Conservation (phyloP, 805 yeast genomes). For the Hanseniaspora clermontiae region DNA sequence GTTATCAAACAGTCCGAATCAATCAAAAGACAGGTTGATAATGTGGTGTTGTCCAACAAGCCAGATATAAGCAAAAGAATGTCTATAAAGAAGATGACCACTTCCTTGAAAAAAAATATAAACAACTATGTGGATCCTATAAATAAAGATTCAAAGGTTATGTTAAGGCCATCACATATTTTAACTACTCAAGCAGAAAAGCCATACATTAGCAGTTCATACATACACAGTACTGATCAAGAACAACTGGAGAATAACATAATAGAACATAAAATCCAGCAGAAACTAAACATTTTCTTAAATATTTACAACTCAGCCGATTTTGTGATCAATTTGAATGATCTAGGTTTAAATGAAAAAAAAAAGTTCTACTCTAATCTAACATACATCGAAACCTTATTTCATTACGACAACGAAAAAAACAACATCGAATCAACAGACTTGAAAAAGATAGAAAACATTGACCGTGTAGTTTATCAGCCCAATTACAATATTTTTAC, state of each 20-base stretch:
- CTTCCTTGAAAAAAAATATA: neutral
- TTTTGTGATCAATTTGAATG: conserved; percentile 16
- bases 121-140: neutral
- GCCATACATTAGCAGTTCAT: neutral
- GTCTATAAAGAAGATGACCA: neutral
- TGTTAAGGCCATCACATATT: neutral
- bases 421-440: neutral
- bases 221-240: neutral
- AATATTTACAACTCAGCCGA: conserved; percentile 15
- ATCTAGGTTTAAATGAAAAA: conserved; percentile 13
- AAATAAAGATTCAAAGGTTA: neutral
- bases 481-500: conserved; percentile 18
- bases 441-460: neutral
- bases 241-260: neutral
- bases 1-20: neutral
- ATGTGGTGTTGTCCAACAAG: neutral
- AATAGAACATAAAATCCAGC: conserved; percentile 1
- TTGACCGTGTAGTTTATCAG: conserved; percentile 10
- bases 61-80: neutral
- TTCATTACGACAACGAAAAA: conserved; percentile 23
- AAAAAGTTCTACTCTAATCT: neutral
- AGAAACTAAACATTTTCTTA: neutral
- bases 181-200: neutral
- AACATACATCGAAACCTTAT: neutral
- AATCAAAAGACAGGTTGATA: neutral